Evolutionary conservation across 306 rosid genomes (phyloP), one percentile per base, ranked within the genome.

Genomic region (Dryas octopetala): DNA sequence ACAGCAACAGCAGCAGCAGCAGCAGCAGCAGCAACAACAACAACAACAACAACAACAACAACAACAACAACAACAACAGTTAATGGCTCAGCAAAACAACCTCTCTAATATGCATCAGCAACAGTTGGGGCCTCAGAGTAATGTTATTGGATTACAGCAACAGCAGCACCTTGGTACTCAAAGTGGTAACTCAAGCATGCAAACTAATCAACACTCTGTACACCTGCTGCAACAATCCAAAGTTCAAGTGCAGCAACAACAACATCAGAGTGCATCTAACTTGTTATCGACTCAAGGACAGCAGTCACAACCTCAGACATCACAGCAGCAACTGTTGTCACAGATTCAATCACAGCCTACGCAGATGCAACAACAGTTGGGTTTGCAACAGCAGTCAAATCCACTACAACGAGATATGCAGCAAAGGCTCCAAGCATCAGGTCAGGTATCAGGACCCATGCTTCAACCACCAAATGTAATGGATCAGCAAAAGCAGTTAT

Each of bases 401-500:
- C 71, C 83, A 50, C 82, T 90, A 32, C 89, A 90, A 76, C 88
- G 91, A 43, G 98, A 93, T 68, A 78, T 91, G 88, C 94, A 85
- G 62, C 97, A 87, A 76, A 92, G 96, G 82, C 82, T 91, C 68
- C 98, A 90, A 74, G 82, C 80, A 60, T 76, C 88, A 54, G 90
- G 86, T 66, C 90, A 83, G 81, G 80, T 70, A 11, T 43, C 96
- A 6, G 87, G 87, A 62, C 74, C 97, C 76, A 82, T 91, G 81
- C 91, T 83, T 87, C 96, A 90, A 81, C 82, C 89, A 53, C 93
- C 81, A 77, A 90, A 83, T 71, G 87, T 82, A 65, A 84, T 87
- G 80, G 98, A 94, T 85, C 97, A 83, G 62, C 96, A 85, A 76
- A 91, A 91, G 76, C 96, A 89, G 58, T 51, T 89, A 58, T 89